Evolutionary conservation across 805 yeast genomes (phyloP), one percentile per base, ranked within the genome.

Genomic region (Metschnikowia cerradonensis): DNA sequence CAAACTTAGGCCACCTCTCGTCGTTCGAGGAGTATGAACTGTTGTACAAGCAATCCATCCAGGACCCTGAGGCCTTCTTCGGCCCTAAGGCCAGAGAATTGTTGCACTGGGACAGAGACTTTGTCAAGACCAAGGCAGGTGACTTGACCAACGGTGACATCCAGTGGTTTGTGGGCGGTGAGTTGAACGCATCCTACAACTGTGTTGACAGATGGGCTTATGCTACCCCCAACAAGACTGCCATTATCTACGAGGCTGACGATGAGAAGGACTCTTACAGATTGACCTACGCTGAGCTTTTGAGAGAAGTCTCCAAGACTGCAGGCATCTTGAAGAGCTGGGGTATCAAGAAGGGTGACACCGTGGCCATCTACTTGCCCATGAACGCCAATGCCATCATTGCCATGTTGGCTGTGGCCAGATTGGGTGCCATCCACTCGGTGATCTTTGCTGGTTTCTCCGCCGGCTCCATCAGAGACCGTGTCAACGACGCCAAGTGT

Each of bases 391-490:
- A 86, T 65, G 91, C 94, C 37, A 70, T 88, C 47, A 73, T 85
- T 51, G 81, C 94, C 26, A 70, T 88, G 74, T 71, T 88, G 68
- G 95, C 96, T 23, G 85, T 87, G 62, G 79, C 81, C 39, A 78
- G 96, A 69, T 73, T 88, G 55, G 95, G 96, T 61, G 96, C 95
- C 13, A 74, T 87, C 53, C 96, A 88, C 67, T 85, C 92, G 2
- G 94, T 87, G 35, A 85, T 88, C 32, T 88, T 88, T 72, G 95
- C 95, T 30, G 96, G 96, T 5, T 88, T 88, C 68, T 81, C 87
- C 7, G 78, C 89, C 37, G 84, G 84, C 51, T 84, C 90, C 10
- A 73, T 86, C 55, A 75, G 80, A 53, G 92, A 86, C 67, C 78
- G 92, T 59, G 82, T 86, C 63, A 77, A 75, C 57, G 88, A 86